These are phyloP conservation scores for Eucalyptus urophylla DNA, from an alignment of 345 rosid genomes.

Conservation along the genomic window DNA sequence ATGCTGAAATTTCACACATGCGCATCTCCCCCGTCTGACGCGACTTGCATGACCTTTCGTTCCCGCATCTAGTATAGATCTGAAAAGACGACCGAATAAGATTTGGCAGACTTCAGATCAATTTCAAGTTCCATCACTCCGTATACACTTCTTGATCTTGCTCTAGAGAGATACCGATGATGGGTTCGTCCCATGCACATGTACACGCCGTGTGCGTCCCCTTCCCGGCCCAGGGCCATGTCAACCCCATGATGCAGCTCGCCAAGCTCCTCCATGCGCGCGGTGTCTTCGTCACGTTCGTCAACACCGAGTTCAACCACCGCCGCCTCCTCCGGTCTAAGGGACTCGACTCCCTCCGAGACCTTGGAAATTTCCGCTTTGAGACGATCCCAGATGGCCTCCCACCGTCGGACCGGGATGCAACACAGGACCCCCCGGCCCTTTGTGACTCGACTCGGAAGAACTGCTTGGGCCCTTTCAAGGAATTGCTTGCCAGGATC, in stretches of 20 bases:
- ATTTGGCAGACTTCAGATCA: background rate
- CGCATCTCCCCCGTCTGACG: background rate
- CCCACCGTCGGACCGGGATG: background rate
- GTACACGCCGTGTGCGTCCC: conserved; percentile 14
- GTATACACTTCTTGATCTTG: background rate
- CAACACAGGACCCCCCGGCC: background rate
- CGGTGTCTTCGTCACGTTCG: conserved; percentile 23
- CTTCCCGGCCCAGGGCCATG: conserved; percentile 25
- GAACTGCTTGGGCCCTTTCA: conserved; percentile 3
- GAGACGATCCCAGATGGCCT: conserved; percentile 7
- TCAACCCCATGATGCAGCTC: conserved; percentile 19
- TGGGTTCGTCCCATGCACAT: background rate
- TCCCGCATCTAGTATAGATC: background rate
- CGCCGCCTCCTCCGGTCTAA: background rate
- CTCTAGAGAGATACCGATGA: background rate
- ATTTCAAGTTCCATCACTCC: background rate
- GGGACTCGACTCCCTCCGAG: background rate
- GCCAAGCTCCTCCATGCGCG: conserved; percentile 24
- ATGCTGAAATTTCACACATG: background rate
- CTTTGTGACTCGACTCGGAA: background rate
- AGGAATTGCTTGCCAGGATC: background rate
- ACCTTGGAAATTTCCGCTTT: background rate
- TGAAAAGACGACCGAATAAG: background rate
- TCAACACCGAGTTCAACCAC: conserved; percentile 14
- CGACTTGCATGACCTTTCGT: background rate